A percentile compares a stretch with the other conserved stretches of the same genome.
Conservation (phyloP, 139 green algal genomes). For the Eudorina sp. region DNA sequence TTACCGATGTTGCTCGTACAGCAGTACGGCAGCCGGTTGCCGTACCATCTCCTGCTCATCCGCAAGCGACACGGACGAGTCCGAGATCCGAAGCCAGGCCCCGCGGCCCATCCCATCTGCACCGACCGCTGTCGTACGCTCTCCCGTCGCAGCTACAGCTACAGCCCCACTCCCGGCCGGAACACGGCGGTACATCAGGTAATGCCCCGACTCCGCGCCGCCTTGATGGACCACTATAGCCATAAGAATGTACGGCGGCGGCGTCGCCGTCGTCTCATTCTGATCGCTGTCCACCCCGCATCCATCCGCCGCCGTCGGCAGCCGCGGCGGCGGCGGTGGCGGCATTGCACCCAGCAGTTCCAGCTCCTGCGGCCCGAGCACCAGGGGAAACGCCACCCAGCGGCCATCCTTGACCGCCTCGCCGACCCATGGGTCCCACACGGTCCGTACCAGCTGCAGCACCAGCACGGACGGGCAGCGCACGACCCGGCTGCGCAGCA, state of each 20-base stretch:
- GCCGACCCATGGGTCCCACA: slow-evolving; percentile 8
- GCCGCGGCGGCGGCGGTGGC: not conserved
- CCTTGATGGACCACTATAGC: slow-evolving; percentile 11
- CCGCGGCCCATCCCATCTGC: not conserved
- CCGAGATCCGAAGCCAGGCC: slow-evolving; percentile 15
- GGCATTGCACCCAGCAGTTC: not conserved
- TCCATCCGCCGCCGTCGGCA: not conserved
- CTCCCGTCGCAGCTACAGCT: not conserved
- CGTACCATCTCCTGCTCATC: not conserved
- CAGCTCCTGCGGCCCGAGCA: not conserved
- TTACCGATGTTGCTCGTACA: slow-evolving; percentile 33
- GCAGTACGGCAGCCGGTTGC: slow-evolving; percentile 13
- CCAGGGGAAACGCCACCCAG: slow-evolving; percentile 23
- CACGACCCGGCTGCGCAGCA: not conserved
- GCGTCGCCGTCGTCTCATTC: not conserved
- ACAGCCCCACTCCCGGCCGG: no score
- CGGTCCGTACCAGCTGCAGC: slow-evolving; percentile 19
- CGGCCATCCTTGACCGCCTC: not conserved
- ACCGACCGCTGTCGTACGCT: not conserved
- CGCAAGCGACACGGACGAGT: not conserved
- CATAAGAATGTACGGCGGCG: not conserved
- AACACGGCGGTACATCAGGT: slow-evolving; percentile 31
- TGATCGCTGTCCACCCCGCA: not conserved
- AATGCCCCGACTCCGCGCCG: slow-evolving; percentile 12
- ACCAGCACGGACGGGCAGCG: slow-evolving; percentile 9